Percentiles rank a stretch among this genome's conserved stretches.
Conservation (phyloP, 2,329 filamentous ascomycete genomes). For the Elsinoe perseae region DNA sequence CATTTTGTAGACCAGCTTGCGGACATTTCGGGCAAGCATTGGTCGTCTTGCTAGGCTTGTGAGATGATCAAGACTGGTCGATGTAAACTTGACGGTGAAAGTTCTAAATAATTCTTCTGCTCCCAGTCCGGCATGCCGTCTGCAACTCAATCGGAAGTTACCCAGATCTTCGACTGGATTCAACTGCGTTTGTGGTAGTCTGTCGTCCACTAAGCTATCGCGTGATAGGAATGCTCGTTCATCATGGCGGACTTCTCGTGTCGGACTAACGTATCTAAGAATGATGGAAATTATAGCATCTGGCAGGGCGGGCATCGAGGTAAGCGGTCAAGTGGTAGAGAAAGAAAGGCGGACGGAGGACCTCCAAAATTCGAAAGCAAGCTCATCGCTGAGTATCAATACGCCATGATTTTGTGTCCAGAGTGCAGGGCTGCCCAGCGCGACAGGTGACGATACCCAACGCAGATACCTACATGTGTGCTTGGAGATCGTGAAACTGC, state of each 20-base stretch:
- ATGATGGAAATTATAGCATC: conserved; percentile 46
- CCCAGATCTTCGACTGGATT: conserved; percentile 40
- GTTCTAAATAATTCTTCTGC: conserved; percentile 45
- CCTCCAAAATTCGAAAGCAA: conserved; percentile 17
- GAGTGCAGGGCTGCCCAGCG: background rate
- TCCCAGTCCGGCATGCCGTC: conserved; percentile 44
- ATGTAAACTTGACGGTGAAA: conserved; percentile 46
- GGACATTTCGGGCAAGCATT: conserved; percentile 47
- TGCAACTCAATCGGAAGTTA: conserved; percentile 42
- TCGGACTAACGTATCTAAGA: conserved; percentile 45
- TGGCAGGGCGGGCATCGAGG: conserved; percentile 34
- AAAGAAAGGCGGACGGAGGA: background rate
- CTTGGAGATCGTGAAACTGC: background rate
- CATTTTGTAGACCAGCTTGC: conserved; percentile 54
- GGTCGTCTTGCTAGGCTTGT: conserved; percentile 42
- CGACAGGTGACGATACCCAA: background rate
- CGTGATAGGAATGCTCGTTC: conserved; percentile 45
- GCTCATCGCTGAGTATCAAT: background rate
- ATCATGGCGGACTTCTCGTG: conserved; percentile 44
- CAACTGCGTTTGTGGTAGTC: conserved; percentile 35
- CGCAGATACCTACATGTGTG: conserved; percentile 3
- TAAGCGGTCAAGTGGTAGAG: background rate
- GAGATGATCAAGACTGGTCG: conserved; percentile 42
- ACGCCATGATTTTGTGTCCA: background rate
- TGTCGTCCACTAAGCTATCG: conserved; percentile 38